phyloP scores from a whole-genome alignment of 305 asterid species.

The Solanum hybrid region DNA sequence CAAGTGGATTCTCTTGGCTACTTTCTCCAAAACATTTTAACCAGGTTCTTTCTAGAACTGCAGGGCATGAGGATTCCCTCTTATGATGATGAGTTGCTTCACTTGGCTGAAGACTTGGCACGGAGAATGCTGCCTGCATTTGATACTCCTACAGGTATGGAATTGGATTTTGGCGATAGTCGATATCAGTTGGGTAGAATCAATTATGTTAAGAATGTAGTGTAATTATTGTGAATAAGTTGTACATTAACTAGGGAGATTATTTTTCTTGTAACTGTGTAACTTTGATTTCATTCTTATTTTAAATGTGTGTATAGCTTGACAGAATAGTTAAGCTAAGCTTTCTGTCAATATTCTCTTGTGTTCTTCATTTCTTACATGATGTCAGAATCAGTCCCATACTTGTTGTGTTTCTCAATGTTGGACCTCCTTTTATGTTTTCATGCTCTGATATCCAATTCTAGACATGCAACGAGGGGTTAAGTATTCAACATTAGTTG shows the following conservation, averaged over 20 bases:
- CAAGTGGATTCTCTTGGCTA: neutral
- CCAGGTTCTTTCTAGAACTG: slow-evolving; percentile 17
- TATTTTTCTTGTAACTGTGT: slow-evolving; percentile 3
- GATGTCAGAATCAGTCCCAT: neutral
- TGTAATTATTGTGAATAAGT: neutral
- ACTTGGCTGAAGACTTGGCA: slow-evolving; percentile 87
- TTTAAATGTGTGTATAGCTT: neutral
- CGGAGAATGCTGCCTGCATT: slow-evolving; percentile 92
- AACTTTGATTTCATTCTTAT: neutral
- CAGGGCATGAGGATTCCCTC: slow-evolving; percentile 95
- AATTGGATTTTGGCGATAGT: neutral
- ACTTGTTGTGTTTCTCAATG: neutral
- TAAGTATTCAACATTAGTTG: neutral
- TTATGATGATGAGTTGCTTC: slow-evolving; percentile 74
- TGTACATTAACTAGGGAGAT: neutral
- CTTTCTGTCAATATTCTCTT: neutral
- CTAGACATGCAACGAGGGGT: neutral
- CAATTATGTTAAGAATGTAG: neutral
- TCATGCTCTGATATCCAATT: neutral
- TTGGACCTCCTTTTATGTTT: neutral
- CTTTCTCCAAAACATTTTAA: slow-evolving; percentile 4
- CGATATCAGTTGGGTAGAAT: neutral
- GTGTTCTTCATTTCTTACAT: neutral
- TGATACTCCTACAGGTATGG: slow-evolving; percentile 93
- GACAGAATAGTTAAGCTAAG: neutral